Percentiles rank a stretch among this genome's conserved stretches.
Conservation (phyloP, 2,329 filamentous ascomycete species). For the Penicillium hesseltinei region DNA sequence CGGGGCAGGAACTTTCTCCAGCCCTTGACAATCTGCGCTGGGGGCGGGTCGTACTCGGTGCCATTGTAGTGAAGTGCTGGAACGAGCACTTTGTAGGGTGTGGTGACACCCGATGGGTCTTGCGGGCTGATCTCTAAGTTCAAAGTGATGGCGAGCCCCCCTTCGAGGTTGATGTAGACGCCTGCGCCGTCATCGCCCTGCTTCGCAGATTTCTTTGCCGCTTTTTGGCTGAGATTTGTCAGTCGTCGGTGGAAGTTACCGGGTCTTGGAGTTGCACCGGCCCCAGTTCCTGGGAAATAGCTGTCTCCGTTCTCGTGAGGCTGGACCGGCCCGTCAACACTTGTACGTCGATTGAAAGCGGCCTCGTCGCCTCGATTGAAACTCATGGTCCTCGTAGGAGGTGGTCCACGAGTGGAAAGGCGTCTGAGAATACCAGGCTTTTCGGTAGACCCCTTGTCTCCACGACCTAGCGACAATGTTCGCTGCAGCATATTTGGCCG, state of each 20-base stretch:
- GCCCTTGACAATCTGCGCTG: slow-evolving; percentile 36
- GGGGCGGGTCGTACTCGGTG: slow-evolving; percentile 38
- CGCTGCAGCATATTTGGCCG: slow-evolving; percentile 49
- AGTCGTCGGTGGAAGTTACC: slow-evolving; percentile 64
- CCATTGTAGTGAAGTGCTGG: slow-evolving; percentile 65
- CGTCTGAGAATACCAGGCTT: slow-evolving; percentile 44
- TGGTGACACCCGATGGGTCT: slow-evolving; percentile 84
- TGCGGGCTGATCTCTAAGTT: slow-evolving; percentile 85
- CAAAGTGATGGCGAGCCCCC: slow-evolving; percentile 79
- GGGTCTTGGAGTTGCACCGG: slow-evolving; percentile 31
- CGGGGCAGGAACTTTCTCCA: slow-evolving; percentile 41
- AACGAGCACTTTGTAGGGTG: slow-evolving; percentile 81
- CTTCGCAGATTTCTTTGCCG: slow-evolving; percentile 58
- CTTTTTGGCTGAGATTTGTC: slow-evolving; percentile 64
- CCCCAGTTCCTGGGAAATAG: slow-evolving; percentile 30
- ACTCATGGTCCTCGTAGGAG: slow-evolving; percentile 39
- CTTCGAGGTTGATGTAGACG: slow-evolving; percentile 69
- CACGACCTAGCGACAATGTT: slow-evolving; percentile 61
- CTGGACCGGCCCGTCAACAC: slow-evolving; percentile 35
- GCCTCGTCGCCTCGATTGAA: slow-evolving; percentile 31
- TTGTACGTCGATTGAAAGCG: slow-evolving; percentile 31
- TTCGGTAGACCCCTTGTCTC: slow-evolving; percentile 46
- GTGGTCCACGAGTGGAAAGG: slow-evolving; percentile 46
- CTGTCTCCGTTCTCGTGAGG: slow-evolving; percentile 32
- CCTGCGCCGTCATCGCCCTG: slow-evolving; percentile 52